Percentiles rank a stretch among this genome's conserved stretches.
phyloP scores from a whole-genome alignment of 2,329 filamentous ascomycete genomes.

The Pseudohalonectria lignicola region DNA sequence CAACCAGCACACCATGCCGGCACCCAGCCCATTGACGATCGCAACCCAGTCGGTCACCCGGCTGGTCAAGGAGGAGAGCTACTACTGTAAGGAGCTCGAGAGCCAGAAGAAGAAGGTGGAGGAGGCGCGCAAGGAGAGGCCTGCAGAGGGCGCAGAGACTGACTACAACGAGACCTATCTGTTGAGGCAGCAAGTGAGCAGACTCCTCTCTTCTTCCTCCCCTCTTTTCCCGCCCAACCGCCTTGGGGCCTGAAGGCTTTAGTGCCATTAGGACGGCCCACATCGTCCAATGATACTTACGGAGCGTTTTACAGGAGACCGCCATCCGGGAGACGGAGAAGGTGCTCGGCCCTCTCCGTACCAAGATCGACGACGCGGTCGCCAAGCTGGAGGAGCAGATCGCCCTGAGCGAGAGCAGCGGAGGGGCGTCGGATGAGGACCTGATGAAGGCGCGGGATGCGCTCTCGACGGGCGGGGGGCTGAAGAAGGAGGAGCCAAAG shows the following conservation, averaged over 20 bases:
- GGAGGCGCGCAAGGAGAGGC: constrained; percentile 32
- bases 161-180: constrained; percentile 69
- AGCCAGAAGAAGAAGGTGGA: constrained; percentile 63
- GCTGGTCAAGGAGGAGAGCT: constrained; percentile 82
- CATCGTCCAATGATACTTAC: too few relatives aligned
- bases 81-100: constrained; percentile 77
- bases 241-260: too few relatives aligned
- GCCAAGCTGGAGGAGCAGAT: constrained; percentile 66
- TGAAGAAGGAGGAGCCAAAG: constrained; percentile 18
- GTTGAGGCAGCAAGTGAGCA: constrained; percentile 73
- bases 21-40: constrained; percentile 67
- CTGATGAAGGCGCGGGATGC: constrained; percentile 43
- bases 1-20: constrained; percentile 64
- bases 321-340: constrained; percentile 82
- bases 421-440: constrained; percentile 32
- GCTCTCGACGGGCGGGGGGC: constrained; percentile 33
- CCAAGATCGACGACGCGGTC: constrained; percentile 62
- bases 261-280: too few relatives aligned
- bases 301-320: constrained; percentile 63
- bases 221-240: constrained; percentile 1
- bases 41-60: constrained; percentile 70
- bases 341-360: constrained; percentile 61
- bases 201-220: constrained; percentile 33
- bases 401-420: constrained; percentile 46
- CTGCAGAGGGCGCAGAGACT: constrained; percentile 35